A percentile compares a stretch with the other conserved stretches of the same genome.
phyloP scores from a whole-genome alignment of 2,329 filamentous ascomycete species.

The Fusarium hostae region DNA sequence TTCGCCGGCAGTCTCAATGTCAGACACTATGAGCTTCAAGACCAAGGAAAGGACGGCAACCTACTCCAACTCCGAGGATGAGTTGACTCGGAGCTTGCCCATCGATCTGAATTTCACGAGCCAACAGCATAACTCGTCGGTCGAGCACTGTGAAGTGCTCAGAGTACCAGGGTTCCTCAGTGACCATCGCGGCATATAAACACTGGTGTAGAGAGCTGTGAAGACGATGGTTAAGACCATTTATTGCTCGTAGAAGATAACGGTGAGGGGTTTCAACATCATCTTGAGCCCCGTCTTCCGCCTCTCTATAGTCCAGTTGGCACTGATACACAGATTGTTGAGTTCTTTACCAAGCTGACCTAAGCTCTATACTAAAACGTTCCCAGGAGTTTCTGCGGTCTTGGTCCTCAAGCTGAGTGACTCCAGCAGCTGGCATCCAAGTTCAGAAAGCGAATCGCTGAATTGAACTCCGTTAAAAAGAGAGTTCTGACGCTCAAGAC shows the following conservation, averaged over 20 bases:
- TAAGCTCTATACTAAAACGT: neutral
- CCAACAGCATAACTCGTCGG: neutral
- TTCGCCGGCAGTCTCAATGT: neutral
- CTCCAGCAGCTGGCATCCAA: neutral
- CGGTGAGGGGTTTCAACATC: neutral
- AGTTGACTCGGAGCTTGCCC: neutral
- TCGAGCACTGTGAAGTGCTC: neutral
- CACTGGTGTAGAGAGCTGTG: neutral
- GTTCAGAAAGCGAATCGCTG: neutral
- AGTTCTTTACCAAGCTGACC: neutral
- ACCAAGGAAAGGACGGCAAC: neutral
- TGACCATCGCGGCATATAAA: constrained; percentile 4
- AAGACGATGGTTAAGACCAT: neutral
- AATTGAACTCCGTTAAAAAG: neutral
- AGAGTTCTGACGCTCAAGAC: neutral
- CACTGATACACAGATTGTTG: neutral
- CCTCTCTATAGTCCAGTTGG: neutral
- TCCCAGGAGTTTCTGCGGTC: neutral
- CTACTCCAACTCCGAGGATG: constrained; percentile 4
- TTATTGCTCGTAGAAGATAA: neutral
- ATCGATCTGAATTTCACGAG: constrained; percentile 7
- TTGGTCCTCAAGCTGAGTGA: neutral
- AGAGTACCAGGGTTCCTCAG: neutral
- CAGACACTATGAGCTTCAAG: neutral
- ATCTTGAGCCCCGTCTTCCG: neutral